Conservation (phyloP, 2,329 filamentous ascomycete genomes). For the Neonectria hederae region DNA sequence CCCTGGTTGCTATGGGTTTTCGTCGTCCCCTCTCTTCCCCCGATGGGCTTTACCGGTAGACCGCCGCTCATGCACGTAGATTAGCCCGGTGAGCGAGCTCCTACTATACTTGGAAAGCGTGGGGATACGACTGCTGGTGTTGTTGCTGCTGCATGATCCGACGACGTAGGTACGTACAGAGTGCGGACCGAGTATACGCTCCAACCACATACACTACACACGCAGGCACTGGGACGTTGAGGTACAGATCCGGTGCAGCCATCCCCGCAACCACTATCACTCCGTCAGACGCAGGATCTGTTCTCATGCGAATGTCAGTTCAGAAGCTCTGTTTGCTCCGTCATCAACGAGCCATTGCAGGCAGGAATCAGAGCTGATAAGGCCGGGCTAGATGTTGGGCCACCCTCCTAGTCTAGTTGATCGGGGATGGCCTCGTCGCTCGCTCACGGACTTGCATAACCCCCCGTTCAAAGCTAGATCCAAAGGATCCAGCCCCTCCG, state of each 20-base stretch:
- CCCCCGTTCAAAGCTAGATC: slow-evolving; percentile 38
- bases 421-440: slow-evolving; percentile 36
- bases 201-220: slow-evolving; percentile 20
- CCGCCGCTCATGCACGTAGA: slow-evolving; percentile 37
- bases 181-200: slow-evolving; percentile 20
- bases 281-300: slow-evolving; percentile 12
- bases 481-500: slow-evolving; percentile 29
- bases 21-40: slow-evolving; percentile 29
- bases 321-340: slow-evolving; percentile 6
- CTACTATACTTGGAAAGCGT: slow-evolving; percentile 23
- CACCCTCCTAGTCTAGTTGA: slow-evolving; percentile 26
- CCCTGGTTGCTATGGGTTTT: slow-evolving; percentile 33
- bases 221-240: slow-evolving; percentile 20
- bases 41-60: slow-evolving; percentile 18
- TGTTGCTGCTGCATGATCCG: slow-evolving; percentile 34
- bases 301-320: slow-evolving; percentile 3
- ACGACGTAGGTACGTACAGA: slow-evolving; percentile 20
- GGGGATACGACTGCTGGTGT: slow-evolving; percentile 29
- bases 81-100: slow-evolving; percentile 31
- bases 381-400: slow-evolving; percentile 19
- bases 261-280: slow-evolving; percentile 15
- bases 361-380: neutral
- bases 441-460: slow-evolving; percentile 34
- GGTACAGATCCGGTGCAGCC: slow-evolving; percentile 30
- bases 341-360: slow-evolving; percentile 11